Base-by-base conservation (phyloP, 768 basidiomycete genomes). In the Pisolithus microcarpus region DNA sequence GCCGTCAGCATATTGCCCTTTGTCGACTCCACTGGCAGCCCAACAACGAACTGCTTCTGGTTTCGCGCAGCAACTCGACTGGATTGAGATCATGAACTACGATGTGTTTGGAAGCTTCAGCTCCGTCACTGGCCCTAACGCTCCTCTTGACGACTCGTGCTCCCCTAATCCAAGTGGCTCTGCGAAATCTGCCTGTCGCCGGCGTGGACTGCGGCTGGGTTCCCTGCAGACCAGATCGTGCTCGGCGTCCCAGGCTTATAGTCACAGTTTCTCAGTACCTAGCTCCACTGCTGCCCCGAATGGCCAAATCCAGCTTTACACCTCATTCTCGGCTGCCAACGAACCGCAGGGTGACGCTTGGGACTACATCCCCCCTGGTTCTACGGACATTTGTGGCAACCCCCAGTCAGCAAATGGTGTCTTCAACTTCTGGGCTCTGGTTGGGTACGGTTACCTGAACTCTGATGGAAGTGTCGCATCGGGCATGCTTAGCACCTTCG, bases 181-280 rank as follows among this genome's bases (percentile, higher is more conserved):
- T 46, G 93, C 87, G 9, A 73, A 75, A 21, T 82, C 83, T 7
- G 83, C 87, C n/a, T 4, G 76, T 97, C 40, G 63, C n/a, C 71
- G 8, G 77, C 80, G 2, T 96, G 93, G 94, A 79, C 74, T 0
- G 57, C 61, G 0, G 91, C 91, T 37, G 87, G 88, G 10, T 83
- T 97, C 68, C 86, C 91, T 16, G 68, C 74, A 7, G 52, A 54
- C 48, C 69, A 87, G 70, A 83, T 95, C 51, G 80, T 91, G 26
- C 79, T 97, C 7, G 94, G 92, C 48, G 82, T 95, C 0, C 80
- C 92, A n/a, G 11, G 71, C 84, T 16, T 95, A 91, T 67, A 90
- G 89, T 0, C 91, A 91, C 68, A 81, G 88, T 19, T 93, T 73
- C 73, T 67, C 38, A 0, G 65, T 67, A 4, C 19, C 56, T 18